Evolutionary conservation across 2,329 filamentous ascomycete species (phyloP).

Genomic region (Alternaria arbusti): DNA sequence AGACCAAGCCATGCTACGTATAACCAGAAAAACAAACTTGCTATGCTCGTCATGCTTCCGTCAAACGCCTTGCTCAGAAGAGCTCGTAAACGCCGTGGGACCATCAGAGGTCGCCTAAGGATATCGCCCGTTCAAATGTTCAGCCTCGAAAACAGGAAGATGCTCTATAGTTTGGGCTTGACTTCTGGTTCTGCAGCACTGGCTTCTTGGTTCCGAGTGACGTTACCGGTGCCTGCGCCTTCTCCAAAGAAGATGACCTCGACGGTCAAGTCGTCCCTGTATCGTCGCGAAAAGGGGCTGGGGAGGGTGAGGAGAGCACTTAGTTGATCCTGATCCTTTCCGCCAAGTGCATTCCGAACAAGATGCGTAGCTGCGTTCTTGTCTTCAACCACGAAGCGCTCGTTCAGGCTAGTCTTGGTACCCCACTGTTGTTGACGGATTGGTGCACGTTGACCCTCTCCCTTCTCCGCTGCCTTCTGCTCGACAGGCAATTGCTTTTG

Average conservation of each 20-base stretch:
- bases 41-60: background rate
- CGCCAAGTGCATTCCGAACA: slow-evolving; percentile 91
- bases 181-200: slow-evolving; percentile 64
- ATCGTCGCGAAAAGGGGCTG: slow-evolving; percentile 87
- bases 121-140: background rate
- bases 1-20: slow-evolving; percentile 4
- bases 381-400: slow-evolving; percentile 92
- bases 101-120: slow-evolving; percentile 1
- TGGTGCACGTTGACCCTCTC: slow-evolving; percentile 80
- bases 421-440: slow-evolving; percentile 93
- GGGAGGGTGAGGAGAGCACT: slow-evolving; percentile 90
- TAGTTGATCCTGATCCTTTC: slow-evolving; percentile 91
- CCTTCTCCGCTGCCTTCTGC: slow-evolving; percentile 57
- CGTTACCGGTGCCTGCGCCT: slow-evolving; percentile 74
- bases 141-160: background rate
- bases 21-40: background rate
- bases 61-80: slow-evolving; percentile 13
- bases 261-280: slow-evolving; percentile 94
- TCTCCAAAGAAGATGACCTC: slow-evolving; percentile 99
- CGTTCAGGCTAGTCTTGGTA: slow-evolving; percentile 72
- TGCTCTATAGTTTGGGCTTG: slow-evolving; percentile 56
- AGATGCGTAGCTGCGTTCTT: slow-evolving; percentile 96
- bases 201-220: slow-evolving; percentile 85
- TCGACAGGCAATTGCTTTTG: slow-evolving; percentile 76
- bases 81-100: slow-evolving; percentile 15